These are phyloP conservation scores for Cladosporium austrohemisphaericum DNA, from an alignment of 2,329 filamentous ascomycete species.

Conservation along the genomic window DNA sequence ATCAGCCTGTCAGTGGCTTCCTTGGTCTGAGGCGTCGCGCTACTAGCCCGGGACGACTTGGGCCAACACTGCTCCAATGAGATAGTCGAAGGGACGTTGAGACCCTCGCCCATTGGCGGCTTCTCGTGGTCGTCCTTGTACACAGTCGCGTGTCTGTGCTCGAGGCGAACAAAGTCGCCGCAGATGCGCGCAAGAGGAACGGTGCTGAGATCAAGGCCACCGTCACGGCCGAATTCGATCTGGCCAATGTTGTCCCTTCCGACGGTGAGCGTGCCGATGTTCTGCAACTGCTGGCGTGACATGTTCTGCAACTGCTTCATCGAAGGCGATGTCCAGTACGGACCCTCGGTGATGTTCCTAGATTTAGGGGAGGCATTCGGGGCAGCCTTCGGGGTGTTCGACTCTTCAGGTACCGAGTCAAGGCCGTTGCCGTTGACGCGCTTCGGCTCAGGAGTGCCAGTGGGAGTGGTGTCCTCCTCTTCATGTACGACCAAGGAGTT, in stretches of 20 bases:
- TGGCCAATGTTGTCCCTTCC: conserved; percentile 78
- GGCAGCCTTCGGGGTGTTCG: conserved; percentile 5
- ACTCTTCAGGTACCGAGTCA: conserved; percentile 11
- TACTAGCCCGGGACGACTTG: conserved; percentile 48
- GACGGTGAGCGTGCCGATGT: conserved; percentile 71
- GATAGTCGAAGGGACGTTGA: conserved; percentile 88
- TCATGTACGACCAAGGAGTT: conserved; percentile 52
- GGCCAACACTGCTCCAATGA: conserved; percentile 93
- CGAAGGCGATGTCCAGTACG: conserved; percentile 82
- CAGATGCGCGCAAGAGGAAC: conserved; percentile 78
- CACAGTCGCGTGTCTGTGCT: conserved; percentile 77
- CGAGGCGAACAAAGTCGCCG: conserved; percentile 70
- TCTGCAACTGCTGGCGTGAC: conserved; percentile 73
- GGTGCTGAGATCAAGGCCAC: conserved; percentile 72
- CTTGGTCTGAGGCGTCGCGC: conserved; percentile 39
- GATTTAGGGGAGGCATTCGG: conserved; percentile 37
- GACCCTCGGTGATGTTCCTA: conserved; percentile 45
- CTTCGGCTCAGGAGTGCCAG: conserved; percentile 40
- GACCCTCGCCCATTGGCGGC: conserved; percentile 76
- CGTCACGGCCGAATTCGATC: conserved; percentile 65
- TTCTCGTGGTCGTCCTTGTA: conserved; percentile 75
- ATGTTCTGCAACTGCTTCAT: conserved; percentile 72
- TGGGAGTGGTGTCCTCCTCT: conserved; percentile 20
- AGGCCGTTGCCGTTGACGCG: conserved; percentile 10
- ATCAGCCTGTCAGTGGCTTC: conserved; percentile 56